Conservation (phyloP, 768 basidiomycete genomes). For the Daedaleopsis nitida region DNA sequence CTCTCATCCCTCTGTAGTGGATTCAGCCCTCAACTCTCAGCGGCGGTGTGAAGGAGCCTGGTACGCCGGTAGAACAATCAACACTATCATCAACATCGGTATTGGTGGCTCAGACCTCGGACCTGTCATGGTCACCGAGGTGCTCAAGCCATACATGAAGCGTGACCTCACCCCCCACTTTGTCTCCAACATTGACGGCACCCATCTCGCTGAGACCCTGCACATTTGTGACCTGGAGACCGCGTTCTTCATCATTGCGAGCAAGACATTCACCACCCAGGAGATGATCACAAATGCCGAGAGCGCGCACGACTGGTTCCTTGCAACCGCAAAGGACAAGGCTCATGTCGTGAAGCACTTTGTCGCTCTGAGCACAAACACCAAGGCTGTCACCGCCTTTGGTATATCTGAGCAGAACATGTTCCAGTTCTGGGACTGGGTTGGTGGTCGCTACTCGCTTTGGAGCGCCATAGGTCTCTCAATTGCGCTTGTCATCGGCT, state of each 20-base stretch:
- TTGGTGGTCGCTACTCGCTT: conserved; percentile 96
- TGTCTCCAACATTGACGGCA: conserved; percentile 98
- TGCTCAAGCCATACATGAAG: conserved; percentile 90
- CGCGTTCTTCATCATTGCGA: conserved; percentile 97
- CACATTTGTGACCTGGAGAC: conserved; percentile 83
- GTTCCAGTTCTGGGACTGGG: conserved; percentile 99
- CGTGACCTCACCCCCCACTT: conserved; percentile 87
- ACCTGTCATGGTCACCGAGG: conserved; percentile 99
- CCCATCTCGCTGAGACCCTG: conserved; percentile 90
- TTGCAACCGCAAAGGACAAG: conserved; percentile 78
- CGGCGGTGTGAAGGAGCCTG: too few relatives aligned
- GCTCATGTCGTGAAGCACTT: conserved; percentile 98
- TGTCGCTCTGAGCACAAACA: conserved; percentile 96
- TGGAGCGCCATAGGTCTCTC: conserved; percentile 98
- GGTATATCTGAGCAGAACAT: conserved; percentile 92
- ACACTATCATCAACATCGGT: conserved; percentile 96
- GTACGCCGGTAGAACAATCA: conserved; percentile 94
- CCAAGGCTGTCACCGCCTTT: conserved; percentile 88
- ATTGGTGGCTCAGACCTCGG: conserved; percentile 98
- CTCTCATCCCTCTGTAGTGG: too few relatives aligned
- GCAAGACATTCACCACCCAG: conserved; percentile 99
- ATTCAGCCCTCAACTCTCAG: too few relatives aligned
- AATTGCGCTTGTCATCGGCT: conserved; percentile 92
- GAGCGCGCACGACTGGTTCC: conserved; percentile 94
- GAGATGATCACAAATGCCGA: conserved; percentile 99